Conservation (phyloP, 2,329 filamentous ascomycete genomes). For the Aspergillus texensis region DNA sequence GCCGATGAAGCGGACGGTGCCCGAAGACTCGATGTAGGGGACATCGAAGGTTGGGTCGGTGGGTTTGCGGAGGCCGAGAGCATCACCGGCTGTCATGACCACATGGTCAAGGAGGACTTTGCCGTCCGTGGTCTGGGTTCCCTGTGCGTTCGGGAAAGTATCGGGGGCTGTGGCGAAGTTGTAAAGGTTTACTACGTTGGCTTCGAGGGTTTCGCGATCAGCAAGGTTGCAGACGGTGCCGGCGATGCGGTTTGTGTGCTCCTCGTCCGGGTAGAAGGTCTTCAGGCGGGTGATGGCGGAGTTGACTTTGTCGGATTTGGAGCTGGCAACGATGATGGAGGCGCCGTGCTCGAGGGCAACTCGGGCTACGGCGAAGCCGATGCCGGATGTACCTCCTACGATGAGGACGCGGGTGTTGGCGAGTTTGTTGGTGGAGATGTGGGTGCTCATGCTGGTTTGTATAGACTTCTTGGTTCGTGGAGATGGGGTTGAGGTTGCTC, state of each 20-base stretch:
- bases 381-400: constrained; percentile 56
- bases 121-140: constrained; percentile 20
- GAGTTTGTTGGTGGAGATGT: constrained; percentile 47
- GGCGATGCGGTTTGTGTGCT: constrained; percentile 34
- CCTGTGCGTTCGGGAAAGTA: constrained; percentile 16
- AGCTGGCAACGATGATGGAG: constrained; percentile 53
- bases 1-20: constrained; percentile 39
- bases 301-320: constrained; percentile 42
- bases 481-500: not conserved
- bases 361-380: constrained; percentile 57
- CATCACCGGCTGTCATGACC: constrained; percentile 54
- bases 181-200: constrained; percentile 44
- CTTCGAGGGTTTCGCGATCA: constrained; percentile 46
- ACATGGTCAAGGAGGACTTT: constrained; percentile 51
- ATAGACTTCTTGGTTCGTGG: not conserved
- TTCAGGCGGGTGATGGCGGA: constrained; percentile 45
- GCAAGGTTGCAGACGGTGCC: constrained; percentile 50
- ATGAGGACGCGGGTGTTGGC: constrained; percentile 50
- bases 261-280: constrained; percentile 43
- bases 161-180: constrained; percentile 13
- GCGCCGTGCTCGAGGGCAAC: constrained; percentile 53
- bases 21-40: constrained; percentile 21
- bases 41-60: constrained; percentile 26
- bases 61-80: constrained; percentile 23
- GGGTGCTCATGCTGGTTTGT: not conserved